These are phyloP conservation scores for Barnettozyma vustinii DNA, from an alignment of 805 yeast genomes.

Conservation along the genomic window DNA sequence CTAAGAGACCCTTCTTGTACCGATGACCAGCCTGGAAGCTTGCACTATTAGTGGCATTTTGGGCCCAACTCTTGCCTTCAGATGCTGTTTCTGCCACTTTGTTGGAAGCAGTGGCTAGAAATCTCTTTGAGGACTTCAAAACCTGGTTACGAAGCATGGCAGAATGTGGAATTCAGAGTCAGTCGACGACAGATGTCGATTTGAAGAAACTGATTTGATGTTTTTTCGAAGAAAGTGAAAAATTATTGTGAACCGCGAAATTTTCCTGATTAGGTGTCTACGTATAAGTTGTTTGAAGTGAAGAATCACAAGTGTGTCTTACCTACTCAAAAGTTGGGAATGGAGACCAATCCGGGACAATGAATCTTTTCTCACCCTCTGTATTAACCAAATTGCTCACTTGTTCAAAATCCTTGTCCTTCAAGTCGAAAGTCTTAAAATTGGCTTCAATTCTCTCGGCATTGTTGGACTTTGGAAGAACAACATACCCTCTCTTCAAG, in stretches of 20 bases:
- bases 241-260: not conserved
- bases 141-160: conserved; percentile 10
- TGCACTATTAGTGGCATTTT: conserved; percentile 19
- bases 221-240: not conserved
- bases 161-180: not conserved
- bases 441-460: conserved; percentile 36
- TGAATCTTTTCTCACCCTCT: conserved; percentile 28
- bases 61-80: conserved; percentile 30
- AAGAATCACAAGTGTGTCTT: no score
- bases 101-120: conserved; percentile 10
- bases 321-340: conserved; percentile 34
- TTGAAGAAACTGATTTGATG: not conserved
- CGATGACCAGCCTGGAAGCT: conserved; percentile 22
- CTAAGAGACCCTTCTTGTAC: conserved; percentile 27
- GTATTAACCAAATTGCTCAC: conserved; percentile 20
- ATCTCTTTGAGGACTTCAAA: conserved; percentile 11
- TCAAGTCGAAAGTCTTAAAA: conserved; percentile 13
- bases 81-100: conserved; percentile 10
- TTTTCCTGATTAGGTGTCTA: not conserved
- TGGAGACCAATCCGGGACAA: conserved; percentile 13
- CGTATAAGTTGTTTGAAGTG: not conserved
- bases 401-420: conserved; percentile 23
- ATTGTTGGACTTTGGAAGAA: conserved; percentile 44
- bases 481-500: conserved; percentile 51
- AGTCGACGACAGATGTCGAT: not conserved